phyloP scores from a whole-genome alignment of 768 basidiomycete species.

The Mycena galericulata region DNA sequence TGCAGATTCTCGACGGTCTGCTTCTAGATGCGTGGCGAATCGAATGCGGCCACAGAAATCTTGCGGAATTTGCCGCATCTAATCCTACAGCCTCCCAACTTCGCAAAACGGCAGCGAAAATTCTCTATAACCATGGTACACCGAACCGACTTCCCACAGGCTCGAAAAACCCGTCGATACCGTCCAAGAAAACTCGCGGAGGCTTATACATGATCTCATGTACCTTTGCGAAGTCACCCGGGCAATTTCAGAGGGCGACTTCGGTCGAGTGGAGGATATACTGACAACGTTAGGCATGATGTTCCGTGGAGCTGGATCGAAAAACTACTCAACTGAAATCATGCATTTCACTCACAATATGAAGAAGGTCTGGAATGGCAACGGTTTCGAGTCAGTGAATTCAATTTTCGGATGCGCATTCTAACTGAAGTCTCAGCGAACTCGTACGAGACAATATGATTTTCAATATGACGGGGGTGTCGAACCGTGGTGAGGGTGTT shows the following conservation, averaged over 20 bases:
- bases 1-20: slow-evolving; percentile 48
- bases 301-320: slow-evolving; percentile 46
- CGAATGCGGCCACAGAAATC: slow-evolving; percentile 32
- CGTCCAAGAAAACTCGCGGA: slow-evolving; percentile 38
- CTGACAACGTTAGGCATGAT: slow-evolving; percentile 41
- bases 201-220: slow-evolving; percentile 46
- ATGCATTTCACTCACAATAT: slow-evolving; percentile 44
- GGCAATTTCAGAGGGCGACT: slow-evolving; percentile 46
- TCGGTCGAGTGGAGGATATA: slow-evolving; percentile 47
- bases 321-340: slow-evolving; percentile 49
- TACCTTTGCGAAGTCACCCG: slow-evolving; percentile 43
- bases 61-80: slow-evolving; percentile 37
- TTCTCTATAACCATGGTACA: slow-evolving; percentile 41
- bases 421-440: slow-evolving; percentile 38
- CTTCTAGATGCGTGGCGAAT: slow-evolving; percentile 47
- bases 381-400: slow-evolving; percentile 43
- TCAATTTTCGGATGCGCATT: slow-evolving; percentile 27
- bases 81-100: slow-evolving; percentile 42
- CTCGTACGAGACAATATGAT: slow-evolving; percentile 53
- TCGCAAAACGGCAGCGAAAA: slow-evolving; percentile 32
- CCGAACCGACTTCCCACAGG: slow-evolving; percentile 19
- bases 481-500: slow-evolving; percentile 47
- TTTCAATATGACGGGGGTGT: slow-evolving; percentile 38
- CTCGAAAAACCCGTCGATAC: slow-evolving; percentile 27
- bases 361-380: slow-evolving; percentile 48